Conservation (phyloP, 1,284 basidiomycete genomes). For the Fomitopsis betulina region DNA sequence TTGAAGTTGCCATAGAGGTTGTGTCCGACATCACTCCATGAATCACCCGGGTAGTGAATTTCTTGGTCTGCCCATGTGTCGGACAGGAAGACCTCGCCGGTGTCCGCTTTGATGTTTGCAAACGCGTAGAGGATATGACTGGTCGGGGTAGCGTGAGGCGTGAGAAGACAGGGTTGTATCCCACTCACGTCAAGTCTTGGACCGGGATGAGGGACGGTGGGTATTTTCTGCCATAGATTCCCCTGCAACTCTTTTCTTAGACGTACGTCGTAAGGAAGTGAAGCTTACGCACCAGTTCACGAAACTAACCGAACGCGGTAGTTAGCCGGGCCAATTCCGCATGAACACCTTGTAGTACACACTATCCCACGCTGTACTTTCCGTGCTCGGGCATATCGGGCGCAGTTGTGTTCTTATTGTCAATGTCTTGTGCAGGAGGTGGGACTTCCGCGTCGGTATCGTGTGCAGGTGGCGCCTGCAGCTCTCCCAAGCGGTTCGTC, state of each 20-base stretch:
- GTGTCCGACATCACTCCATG: slow-evolving; percentile 81
- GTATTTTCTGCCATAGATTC: slow-evolving; percentile 92
- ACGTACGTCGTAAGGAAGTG: slow-evolving; percentile 9
- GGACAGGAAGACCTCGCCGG: slow-evolving; percentile 83
- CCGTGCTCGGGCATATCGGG: slow-evolving; percentile 32
- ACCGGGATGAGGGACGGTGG: slow-evolving; percentile 78
- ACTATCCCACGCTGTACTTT: slow-evolving; percentile 80
- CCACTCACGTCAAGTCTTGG: slow-evolving; percentile 78
- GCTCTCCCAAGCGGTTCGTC: slow-evolving; percentile 23
- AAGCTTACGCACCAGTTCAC: slow-evolving; percentile 58
- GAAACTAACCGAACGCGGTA: slow-evolving; percentile 43
- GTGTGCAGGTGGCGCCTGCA: slow-evolving; percentile 11
- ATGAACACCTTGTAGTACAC: slow-evolving; percentile 32
- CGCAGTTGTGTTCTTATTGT: slow-evolving; percentile 4
- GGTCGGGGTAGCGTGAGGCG: not conserved
- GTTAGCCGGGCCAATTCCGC: slow-evolving; percentile 2
- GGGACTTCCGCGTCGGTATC: slow-evolving; percentile 9
- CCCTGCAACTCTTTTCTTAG: slow-evolving; percentile 52
- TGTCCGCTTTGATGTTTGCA: slow-evolving; percentile 78
- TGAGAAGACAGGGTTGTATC: not conserved
- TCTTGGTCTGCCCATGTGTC: slow-evolving; percentile 94
- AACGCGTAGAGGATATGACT: slow-evolving; percentile 88
- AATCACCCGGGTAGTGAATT: slow-evolving; percentile 82
- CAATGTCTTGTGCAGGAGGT: not conserved
- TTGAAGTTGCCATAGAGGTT: slow-evolving; percentile 96